phyloP scores from a whole-genome alignment of 345 rosid genomes.

The Citrus trifoliata region DNA sequence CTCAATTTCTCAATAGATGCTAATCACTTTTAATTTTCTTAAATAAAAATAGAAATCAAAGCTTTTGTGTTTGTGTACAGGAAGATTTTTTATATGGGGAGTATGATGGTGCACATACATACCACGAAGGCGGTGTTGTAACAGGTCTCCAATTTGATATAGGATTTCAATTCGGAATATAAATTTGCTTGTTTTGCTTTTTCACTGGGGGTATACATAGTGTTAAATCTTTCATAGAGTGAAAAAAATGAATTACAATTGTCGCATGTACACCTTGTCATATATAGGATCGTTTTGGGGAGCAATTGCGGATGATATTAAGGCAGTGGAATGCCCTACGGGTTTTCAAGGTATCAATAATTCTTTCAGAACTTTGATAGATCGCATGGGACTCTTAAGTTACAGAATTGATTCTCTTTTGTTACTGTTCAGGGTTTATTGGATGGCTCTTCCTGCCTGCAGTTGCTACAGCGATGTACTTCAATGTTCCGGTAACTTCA shows the following conservation, averaged over 20 bases:
- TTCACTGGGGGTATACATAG: background rate
- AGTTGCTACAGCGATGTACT: conserved; percentile 63
- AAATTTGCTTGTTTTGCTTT: background rate
- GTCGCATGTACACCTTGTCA: background rate
- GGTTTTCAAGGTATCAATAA: conserved; percentile 66
- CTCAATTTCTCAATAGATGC: background rate
- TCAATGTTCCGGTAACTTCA: conserved; percentile 61
- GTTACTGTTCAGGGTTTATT: conserved; percentile 48
- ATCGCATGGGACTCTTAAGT: background rate
- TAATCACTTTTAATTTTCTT: background rate
- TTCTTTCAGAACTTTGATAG: background rate
- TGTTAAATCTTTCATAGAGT: background rate
- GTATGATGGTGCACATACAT: conserved; percentile 85
- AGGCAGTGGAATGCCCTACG: conserved; percentile 60
- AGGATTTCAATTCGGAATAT: background rate
- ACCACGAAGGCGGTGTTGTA: conserved; percentile 53
- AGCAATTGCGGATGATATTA: conserved; percentile 55
- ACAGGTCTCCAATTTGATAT: conserved; percentile 20
- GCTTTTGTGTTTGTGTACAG: conserved; percentile 26
- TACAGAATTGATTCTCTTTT: background rate
- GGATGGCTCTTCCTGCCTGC: conserved; percentile 92
- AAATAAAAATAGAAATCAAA: background rate
- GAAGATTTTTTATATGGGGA: conserved; percentile 79
- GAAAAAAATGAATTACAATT: background rate
- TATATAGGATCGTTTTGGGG: conserved; percentile 67